Evolutionary conservation across 257 asterid genomes (phyloP).

Genomic region (Capsicum pubescens): DNA sequence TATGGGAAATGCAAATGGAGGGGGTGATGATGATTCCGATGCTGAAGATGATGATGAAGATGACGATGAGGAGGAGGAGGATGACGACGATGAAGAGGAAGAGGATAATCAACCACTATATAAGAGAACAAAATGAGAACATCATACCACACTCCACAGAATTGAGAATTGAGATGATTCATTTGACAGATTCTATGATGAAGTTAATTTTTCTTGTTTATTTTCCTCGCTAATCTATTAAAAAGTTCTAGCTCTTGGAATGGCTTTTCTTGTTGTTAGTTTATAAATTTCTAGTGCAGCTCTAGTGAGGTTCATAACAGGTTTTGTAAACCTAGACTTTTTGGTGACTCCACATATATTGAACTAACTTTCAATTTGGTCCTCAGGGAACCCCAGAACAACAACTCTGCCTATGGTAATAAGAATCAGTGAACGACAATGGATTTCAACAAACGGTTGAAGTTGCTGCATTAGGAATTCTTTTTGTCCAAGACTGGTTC

Average conservation of each 20-base stretch:
- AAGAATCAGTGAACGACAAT: not conserved
- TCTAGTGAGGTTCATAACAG: too few species aligned
- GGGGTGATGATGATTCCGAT: conserved; percentile 12
- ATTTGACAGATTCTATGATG: not conserved
- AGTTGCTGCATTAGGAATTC: not conserved
- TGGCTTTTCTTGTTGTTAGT: not conserved
- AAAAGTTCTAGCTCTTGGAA: not conserved
- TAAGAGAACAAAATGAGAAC: conserved; percentile 38
- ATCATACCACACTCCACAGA: not conserved
- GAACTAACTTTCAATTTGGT: not conserved
- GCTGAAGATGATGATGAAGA: conserved; percentile 25
- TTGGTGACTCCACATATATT: not conserved
- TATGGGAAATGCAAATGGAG: conserved; percentile 32
- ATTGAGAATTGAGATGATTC: not conserved
- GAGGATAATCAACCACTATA: conserved; percentile 26
- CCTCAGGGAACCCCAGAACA: not conserved
- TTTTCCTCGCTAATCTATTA: not conserved
- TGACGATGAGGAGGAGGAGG: not conserved
- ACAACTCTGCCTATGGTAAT: not conserved
- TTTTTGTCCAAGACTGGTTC: not conserved
- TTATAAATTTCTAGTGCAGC: too few species aligned
- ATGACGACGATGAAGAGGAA: conserved; percentile 32
- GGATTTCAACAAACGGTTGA: not conserved
- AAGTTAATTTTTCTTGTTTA: not conserved
- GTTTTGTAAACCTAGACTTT: not conserved